Percentiles rank a stretch among this genome's conserved stretches.
Evolutionary conservation across 306 rosid species (phyloP).

Genomic region (Glycyrrhiza uralensis): DNA sequence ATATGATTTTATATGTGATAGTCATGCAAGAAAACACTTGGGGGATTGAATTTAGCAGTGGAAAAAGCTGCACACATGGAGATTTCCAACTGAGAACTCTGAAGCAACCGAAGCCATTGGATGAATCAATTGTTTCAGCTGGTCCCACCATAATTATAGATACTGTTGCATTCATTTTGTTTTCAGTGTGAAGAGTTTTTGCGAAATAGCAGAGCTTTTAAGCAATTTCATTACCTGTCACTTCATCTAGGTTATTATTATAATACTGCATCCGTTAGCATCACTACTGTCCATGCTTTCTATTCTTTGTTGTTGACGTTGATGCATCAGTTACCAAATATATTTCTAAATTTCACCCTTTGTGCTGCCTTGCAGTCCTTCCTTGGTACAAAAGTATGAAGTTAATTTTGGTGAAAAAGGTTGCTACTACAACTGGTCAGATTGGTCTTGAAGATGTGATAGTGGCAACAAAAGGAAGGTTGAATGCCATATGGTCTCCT

Average conservation of each 20-base stretch:
- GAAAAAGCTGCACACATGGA: not conserved
- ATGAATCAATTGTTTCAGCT: slow-evolving; percentile 13
- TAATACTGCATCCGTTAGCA: not conserved
- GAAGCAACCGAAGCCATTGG: not conserved
- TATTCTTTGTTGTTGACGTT: not conserved
- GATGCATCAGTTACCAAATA: slow-evolving; percentile 3
- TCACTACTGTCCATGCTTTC: slow-evolving; percentile 1
- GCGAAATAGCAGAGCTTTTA: not conserved
- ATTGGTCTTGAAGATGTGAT: slow-evolving; percentile 29
- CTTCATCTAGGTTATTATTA: not conserved
- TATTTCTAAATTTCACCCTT: not conserved
- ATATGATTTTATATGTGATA: slow-evolving; percentile 10
- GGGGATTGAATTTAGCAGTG: slow-evolving; percentile 14
- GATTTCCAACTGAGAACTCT: slow-evolving; percentile 15
- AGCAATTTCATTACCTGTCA: not conserved
- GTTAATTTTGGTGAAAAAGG: slow-evolving; percentile 33
- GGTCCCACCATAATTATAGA: not conserved
- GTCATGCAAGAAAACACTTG: slow-evolving; percentile 2
- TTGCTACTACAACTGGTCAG: slow-evolving; percentile 38
- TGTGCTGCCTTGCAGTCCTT: slow-evolving; percentile 57
- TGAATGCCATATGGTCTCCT: slow-evolving; percentile 38
- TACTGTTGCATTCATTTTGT: slow-evolving; percentile 4
- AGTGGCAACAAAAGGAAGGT: slow-evolving; percentile 30
- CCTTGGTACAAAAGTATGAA: slow-evolving; percentile 57
- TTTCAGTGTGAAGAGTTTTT: slow-evolving; percentile 4